These are phyloP conservation scores for Ogataea methanolica DNA, from an alignment of 805 yeast species.

Conservation along the genomic window DNA sequence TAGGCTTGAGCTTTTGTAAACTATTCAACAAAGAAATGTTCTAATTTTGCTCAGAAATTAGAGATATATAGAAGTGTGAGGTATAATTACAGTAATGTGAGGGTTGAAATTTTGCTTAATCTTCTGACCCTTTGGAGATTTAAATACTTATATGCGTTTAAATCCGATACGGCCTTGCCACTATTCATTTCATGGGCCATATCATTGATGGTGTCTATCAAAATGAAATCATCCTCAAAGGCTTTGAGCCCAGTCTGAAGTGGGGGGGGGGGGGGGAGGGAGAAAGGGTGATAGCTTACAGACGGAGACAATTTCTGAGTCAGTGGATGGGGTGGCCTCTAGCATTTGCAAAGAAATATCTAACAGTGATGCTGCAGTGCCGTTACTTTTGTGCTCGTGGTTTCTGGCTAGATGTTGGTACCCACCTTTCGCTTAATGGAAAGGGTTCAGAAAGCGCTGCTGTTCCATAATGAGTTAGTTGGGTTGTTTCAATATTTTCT, in stretches of 20 bases:
- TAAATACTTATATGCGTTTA: no score
- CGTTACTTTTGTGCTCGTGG: background rate
- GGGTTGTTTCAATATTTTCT: no score
- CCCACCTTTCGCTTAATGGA: background rate
- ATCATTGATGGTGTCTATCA: background rate
- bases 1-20: no score
- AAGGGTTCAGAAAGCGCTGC: background rate
- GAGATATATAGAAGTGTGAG: background rate
- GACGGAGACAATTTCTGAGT: background rate
- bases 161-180: background rate
- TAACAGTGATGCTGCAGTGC: background rate
- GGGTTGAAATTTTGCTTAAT: background rate
- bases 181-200: background rate
- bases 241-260: no score
- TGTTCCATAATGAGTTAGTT: background rate
- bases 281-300: no score
- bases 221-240: background rate
- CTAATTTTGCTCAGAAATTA: background rate
- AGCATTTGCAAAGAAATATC: background rate
- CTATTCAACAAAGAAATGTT: no score
- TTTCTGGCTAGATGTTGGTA: background rate
- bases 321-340: background rate
- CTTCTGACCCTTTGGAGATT: background rate
- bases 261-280: no score
- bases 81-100: background rate